Base-by-base conservation (phyloP, 805 yeast genomes). In the Candida ipomoeae region DNA sequence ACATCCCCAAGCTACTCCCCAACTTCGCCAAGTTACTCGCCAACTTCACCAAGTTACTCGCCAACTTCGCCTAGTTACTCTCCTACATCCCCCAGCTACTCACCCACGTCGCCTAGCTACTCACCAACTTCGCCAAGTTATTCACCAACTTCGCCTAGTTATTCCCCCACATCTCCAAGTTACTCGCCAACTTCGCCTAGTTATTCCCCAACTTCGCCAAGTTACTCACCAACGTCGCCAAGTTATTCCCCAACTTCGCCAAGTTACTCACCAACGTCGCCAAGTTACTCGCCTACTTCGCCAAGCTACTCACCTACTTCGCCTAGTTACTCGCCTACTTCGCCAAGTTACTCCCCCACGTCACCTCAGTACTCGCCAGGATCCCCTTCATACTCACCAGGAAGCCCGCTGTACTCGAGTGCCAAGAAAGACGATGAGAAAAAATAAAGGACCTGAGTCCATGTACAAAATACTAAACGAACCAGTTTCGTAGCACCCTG, bases 11-110 rank as follows among this genome's bases (percentile, higher is more conserved):
- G 69, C 4, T 85, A 85, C 62, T 74, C 82, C 0, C 92, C 94
- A 54, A 88, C 96, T 0, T 84, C 92, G 0, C 97, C 97, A 53
- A 58, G 71, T 1, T 89, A 89, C 67, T 77, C 85, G 1, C 96
- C 96, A 44, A 87, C 94, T 1, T 82, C 88, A 5, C 92, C 94
- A 58, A 69, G 78, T 5, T 81, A 83, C 64, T 74, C 83, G 0
- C 87, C 88, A 46, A 82, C 88, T 0, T 75, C 83, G 3, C 88
- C 89, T 52, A 56, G 67, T 2, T 83, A 83, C 62, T 71, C 81
- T 0, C 94, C 94, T 48, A 85, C 91, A 0, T 82, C 89, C 0
- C 94, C 95, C 58, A 61, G 74, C 14, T 86, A 85, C 67, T 73
- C 81, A 0, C 89, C 67, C 18, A 61, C 65, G 1, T 61, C 65